Conservation (phyloP, 2,329 filamentous ascomycete genomes). For the Botrytis porri region DNA sequence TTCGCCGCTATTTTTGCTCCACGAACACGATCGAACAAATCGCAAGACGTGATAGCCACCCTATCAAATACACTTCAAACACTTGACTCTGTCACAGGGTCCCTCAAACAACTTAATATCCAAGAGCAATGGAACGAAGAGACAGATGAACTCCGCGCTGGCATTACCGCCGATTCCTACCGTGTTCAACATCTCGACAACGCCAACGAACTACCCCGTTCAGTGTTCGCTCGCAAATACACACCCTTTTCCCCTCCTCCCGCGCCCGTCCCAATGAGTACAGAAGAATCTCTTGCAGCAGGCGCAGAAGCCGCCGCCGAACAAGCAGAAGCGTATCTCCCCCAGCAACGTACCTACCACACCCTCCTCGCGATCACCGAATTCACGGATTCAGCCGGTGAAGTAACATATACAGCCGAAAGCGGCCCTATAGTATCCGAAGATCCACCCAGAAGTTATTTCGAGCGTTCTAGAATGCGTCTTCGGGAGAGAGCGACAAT, state of each 20-base stretch:
- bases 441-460: constrained; percentile 49
- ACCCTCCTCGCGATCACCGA: constrained; percentile 66
- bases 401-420: constrained; percentile 59
- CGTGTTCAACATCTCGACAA: constrained; percentile 51
- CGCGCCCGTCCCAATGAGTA: constrained; percentile 61
- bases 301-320: constrained; percentile 39
- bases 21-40: constrained; percentile 49
- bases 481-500: constrained; percentile 53
- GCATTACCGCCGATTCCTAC: constrained; percentile 46
- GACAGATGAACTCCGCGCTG: constrained; percentile 40
- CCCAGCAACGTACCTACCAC: constrained; percentile 58
- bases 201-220: constrained; percentile 57
- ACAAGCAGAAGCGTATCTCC: constrained; percentile 39
- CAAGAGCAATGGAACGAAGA: constrained; percentile 34
- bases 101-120: constrained; percentile 17
- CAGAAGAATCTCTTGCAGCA: constrained; percentile 40
- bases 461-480: constrained; percentile 67
- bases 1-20: constrained; percentile 82
- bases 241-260: constrained; percentile 85
- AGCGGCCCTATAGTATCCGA: constrained; percentile 56
- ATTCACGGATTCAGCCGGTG: constrained; percentile 56
- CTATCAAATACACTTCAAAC: constrained; percentile 58
- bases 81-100: constrained; percentile 56
- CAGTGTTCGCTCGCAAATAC: constrained; percentile 64
- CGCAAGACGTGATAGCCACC: constrained; percentile 63